Evolutionary conservation across 148 eudicot genomes (phyloP), one percentile per base, ranked within the genome.

Genomic region (Spergularia bocconei): DNA sequence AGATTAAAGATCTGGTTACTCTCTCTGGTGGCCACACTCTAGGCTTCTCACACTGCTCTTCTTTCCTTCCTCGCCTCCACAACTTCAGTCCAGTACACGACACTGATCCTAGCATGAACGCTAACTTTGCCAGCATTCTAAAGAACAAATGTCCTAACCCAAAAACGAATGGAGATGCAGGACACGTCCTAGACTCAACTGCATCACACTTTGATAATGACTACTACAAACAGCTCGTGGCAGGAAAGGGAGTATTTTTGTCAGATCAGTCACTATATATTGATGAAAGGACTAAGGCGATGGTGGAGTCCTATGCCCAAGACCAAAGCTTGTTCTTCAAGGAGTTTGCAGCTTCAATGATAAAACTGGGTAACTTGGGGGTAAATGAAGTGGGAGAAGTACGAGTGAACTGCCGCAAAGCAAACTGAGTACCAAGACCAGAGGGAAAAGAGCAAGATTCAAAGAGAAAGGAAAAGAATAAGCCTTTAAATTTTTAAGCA

Each of bases 1-100:
- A 79, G 13, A 48, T 77, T 1, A 84, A 87, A 57, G 93, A 89
- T 54, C 55, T 89, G 63, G 89, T 89, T 11, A 77, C 90, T 51
- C 86, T 89, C 20, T 87, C 93, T 20, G 93, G 93, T 55, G 88
- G 90, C 72, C 92, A 89, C 80, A 82, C 92, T 4, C 83, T 87
- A 2, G 91, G 91, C 23, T 89, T 89, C 79, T 86, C 93, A 20
- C 93, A 89, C 75, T 89, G 93, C 76, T 85, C 90, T 69, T 89
- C 91, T 44, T 89, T 89, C 56, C 70, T 75, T 70, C 70, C 85
- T 70, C 88, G 93, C 15, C 78, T 88, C 25, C 87, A 78, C 36
- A 88, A 86, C 78, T 90, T 90, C 80, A 86, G 86, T 73, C 3
- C 52, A 9, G 12, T 53, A 55, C 85, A 83, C 48, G 82, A 82